Evolutionary conservation across 176 grass and related monocot genomes (phyloP).

Genomic region (Avena eriantha): DNA sequence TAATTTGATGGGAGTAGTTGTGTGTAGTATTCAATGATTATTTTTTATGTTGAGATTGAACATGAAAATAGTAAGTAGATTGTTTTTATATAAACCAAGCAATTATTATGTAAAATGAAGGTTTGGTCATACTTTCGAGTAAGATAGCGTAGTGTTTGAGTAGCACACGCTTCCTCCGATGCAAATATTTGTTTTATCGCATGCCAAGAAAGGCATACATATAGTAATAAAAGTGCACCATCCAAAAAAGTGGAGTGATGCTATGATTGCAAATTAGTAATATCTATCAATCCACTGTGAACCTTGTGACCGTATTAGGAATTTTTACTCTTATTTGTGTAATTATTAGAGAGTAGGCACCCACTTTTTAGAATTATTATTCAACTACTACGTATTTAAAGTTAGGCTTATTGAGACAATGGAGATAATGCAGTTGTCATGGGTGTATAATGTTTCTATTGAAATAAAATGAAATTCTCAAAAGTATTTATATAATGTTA

Average conservation of each 20-base stretch:
- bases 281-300: not conserved
- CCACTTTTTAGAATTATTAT: no score
- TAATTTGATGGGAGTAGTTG: not conserved
- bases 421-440: not conserved
- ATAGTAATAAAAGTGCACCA: not conserved
- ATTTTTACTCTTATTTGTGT: no score
- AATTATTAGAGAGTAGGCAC: no score
- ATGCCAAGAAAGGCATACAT: conserved; percentile 22
- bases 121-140: not conserved
- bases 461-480: no score
- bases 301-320: not conserved
- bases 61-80: not conserved
- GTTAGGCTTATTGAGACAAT: not conserved
- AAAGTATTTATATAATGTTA: not conserved
- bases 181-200: not conserved
- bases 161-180: not conserved
- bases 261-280: not conserved
- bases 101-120: conserved; percentile 13
- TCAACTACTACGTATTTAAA: no score
- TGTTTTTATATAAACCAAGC: not conserved
- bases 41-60: not conserved
- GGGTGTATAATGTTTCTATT: not conserved
- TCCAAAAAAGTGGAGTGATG: not conserved
- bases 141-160: not conserved
- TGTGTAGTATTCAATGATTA: not conserved